A percentile compares a stretch with the other conserved stretches of the same genome.
phyloP scores from a whole-genome alignment of 2,329 filamentous ascomycete species.

The Cordyceps militaris region DNA sequence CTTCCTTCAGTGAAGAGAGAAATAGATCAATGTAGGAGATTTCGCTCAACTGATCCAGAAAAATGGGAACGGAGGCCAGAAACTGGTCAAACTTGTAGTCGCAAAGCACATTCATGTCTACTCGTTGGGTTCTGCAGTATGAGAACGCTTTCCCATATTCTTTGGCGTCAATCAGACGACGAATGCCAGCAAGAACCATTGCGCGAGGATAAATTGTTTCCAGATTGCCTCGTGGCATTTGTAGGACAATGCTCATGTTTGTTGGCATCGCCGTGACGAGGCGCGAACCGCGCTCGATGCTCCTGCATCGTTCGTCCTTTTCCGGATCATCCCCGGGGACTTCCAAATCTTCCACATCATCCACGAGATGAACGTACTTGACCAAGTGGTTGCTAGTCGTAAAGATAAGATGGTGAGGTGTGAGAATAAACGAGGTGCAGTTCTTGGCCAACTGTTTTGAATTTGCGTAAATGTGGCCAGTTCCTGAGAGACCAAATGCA shows the following conservation, averaged over 20 bases:
- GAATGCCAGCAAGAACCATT: conserved; percentile 84
- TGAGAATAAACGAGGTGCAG: conserved; percentile 85
- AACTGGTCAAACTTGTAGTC: conserved; percentile 89
- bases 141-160: conserved; percentile 80
- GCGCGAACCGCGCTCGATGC: conserved; percentile 80
- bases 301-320: conserved; percentile 84
- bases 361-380: conserved; percentile 79
- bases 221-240: conserved; percentile 93
- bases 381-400: conserved; percentile 89
- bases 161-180: conserved; percentile 69
- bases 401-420: conserved; percentile 75
- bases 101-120: conserved; percentile 96
- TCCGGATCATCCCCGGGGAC: conserved; percentile 84
- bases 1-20: conserved; percentile 76
- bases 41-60: conserved; percentile 78
- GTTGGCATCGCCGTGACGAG: conserved; percentile 87
- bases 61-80: conserved; percentile 63
- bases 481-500: conserved; percentile 61
- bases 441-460: conserved; percentile 69
- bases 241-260: conserved; percentile 75
- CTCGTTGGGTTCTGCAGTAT: conserved; percentile 83
- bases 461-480: conserved; percentile 73
- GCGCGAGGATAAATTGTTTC: conserved; percentile 93
- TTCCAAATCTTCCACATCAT: conserved; percentile 65
- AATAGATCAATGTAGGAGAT: conserved; percentile 84